These are phyloP conservation scores for Cutaneotrichosporon spelunceum DNA, from an alignment of 1,284 basidiomycete species.

Conservation along the genomic window DNA sequence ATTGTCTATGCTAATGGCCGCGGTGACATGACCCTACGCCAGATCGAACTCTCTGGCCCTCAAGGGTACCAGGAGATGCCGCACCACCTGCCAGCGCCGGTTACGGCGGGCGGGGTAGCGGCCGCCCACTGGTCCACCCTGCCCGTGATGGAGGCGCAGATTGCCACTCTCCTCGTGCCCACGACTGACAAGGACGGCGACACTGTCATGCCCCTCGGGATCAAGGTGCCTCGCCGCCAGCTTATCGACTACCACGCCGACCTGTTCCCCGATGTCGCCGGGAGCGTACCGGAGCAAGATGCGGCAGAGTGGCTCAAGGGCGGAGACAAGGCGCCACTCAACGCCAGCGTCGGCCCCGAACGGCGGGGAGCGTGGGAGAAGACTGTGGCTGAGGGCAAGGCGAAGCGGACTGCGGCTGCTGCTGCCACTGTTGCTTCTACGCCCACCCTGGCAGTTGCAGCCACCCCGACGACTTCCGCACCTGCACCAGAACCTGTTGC, in stretches of 20 bases:
- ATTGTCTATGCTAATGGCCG: slow-evolving; percentile 50
- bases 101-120: slow-evolving; percentile 43
- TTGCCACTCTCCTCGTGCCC: slow-evolving; percentile 49
- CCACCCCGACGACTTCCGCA: not conserved
- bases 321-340: slow-evolving; percentile 33
- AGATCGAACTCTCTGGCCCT: slow-evolving; percentile 49
- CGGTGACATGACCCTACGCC: slow-evolving; percentile 53
- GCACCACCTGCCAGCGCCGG: slow-evolving; percentile 38
- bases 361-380: slow-evolving; percentile 34
- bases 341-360: slow-evolving; percentile 38
- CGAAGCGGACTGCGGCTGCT: not conserved
- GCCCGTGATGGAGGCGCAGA: slow-evolving; percentile 53
- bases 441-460: not conserved
- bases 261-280: slow-evolving; percentile 48
- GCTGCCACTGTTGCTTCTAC: slow-evolving; percentile 4
- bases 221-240: slow-evolving; percentile 52
- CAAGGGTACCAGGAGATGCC: slow-evolving; percentile 44
- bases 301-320: slow-evolving; percentile 47
- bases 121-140: slow-evolving; percentile 42
- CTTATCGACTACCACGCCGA: slow-evolving; percentile 54
- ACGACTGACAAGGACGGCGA: slow-evolving; percentile 47
- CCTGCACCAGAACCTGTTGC: not conserved
- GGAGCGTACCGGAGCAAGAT: slow-evolving; percentile 45
- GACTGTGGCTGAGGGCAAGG: slow-evolving; percentile 4
- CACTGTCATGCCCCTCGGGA: slow-evolving; percentile 45